phyloP scores from a whole-genome alignment of 2,329 filamentous ascomycete species.

The Diaporthe helianthi region DNA sequence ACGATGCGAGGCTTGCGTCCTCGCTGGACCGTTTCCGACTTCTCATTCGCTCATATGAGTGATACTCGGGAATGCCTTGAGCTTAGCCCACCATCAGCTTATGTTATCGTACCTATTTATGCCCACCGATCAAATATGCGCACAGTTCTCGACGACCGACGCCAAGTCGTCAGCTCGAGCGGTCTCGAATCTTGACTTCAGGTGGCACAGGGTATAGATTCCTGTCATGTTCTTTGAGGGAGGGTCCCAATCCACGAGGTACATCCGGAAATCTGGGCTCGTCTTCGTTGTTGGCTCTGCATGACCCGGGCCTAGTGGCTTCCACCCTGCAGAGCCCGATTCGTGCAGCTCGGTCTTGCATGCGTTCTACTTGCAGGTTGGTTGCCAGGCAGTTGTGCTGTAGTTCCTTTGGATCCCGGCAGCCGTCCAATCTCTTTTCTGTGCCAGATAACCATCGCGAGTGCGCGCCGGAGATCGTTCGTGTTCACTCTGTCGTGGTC shows the following conservation, averaged over 20 bases:
- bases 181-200: slow-evolving; percentile 6
- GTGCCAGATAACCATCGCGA: not conserved
- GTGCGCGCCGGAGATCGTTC: not conserved
- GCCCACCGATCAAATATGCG: slow-evolving; percentile 5
- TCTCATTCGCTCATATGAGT: not conserved
- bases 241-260: not conserved
- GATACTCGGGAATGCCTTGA: not conserved
- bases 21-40: not conserved
- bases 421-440: slow-evolving; percentile 20
- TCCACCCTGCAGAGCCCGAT: slow-evolving; percentile 20
- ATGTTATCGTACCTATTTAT: slow-evolving; percentile 10
- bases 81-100: not conserved
- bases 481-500: slow-evolving; percentile 1
- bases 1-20: not conserved
- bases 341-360: slow-evolving; percentile 1
- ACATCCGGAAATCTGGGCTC: slow-evolving; percentile 7
- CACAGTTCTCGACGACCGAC: not conserved
- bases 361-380: slow-evolving; percentile 29
- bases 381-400: slow-evolving; percentile 11
- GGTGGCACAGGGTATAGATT: slow-evolving; percentile 2
- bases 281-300: slow-evolving; percentile 23
- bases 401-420: slow-evolving; percentile 3
- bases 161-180: slow-evolving; percentile 14
- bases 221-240: slow-evolving; percentile 20
- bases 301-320: slow-evolving; percentile 24